Base-by-base conservation (phyloP, 306 rosid species). In the Argentina anserina region DNA sequence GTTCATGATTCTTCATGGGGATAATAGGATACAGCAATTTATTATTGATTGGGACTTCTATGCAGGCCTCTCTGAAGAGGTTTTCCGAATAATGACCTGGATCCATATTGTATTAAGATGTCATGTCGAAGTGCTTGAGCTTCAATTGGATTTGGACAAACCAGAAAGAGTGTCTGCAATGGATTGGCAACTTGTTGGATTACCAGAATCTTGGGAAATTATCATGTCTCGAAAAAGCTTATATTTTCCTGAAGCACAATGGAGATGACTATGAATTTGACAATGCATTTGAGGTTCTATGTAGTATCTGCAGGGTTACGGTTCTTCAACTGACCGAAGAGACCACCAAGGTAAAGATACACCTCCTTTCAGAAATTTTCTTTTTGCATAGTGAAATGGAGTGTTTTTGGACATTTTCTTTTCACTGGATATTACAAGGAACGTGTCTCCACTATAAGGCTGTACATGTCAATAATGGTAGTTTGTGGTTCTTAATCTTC, bases 41-140 rank as follows among this genome's bases (percentile, higher is more conserved):
- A 1, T 2, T 47, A 5, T 71, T 5, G 26, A 34, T 11, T 72
- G 67, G 68, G 5, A 6, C 1, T 42, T 17, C 7, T 3, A 0
- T 67, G 3, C 71, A 14, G 29, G 39, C 4, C 1, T 11, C 21
- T 12, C 1, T 31, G 76, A 60, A 10, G 76, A 43, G 14, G 31
- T 5, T 9, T 60, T 18, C 31, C 69, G 33, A 9, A 0, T 72
- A 3, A 7, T 59, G 11, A 17, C 21, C 0, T 72, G 69, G 76
- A 42, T 73, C 42, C 60, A 6, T 9, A 62, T 10, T n/a, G 70
- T 61, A 17, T 49, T 73, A 13, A 61, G 39, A 9, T 62, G 70
- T 39, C 61, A 73, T 33, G 49, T 62, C 34, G 67, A 73, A 65
- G 60, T 28, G 49, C 69, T 73, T 34, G 49, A 43, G 3, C 23